Evolutionary conservation across 192 early-diverging fungal species (phyloP).

Genomic region (Thamnidium elegans): DNA sequence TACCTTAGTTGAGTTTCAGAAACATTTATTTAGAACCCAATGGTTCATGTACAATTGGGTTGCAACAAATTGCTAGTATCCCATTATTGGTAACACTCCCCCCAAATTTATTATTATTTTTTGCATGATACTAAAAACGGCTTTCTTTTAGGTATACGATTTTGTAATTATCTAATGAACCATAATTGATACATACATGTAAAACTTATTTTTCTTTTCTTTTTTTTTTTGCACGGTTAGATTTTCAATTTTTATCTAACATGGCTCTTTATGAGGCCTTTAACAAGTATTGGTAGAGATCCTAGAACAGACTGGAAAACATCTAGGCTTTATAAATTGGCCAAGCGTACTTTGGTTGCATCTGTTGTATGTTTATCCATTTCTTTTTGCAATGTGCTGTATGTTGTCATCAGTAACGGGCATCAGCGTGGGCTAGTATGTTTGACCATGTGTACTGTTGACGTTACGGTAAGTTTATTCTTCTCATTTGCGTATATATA

Average conservation of each 20-base stretch:
- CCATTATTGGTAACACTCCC: slow-evolving; percentile 33
- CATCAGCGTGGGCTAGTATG: slow-evolving; percentile 50
- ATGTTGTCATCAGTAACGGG: slow-evolving; percentile 40
- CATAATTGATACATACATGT: too few relatives aligned
- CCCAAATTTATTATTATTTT: not conserved
- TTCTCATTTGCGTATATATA: not conserved
- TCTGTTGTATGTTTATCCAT: slow-evolving; percentile 42
- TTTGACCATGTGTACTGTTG: slow-evolving; percentile 50
- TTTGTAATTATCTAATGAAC: slow-evolving; percentile 24
- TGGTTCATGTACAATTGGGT: slow-evolving; percentile 35
- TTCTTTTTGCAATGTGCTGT: slow-evolving; percentile 42
- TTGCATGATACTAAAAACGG: too few relatives aligned
- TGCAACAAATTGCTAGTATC: slow-evolving; percentile 29
- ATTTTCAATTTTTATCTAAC: slow-evolving; percentile 39
- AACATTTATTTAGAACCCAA: slow-evolving; percentile 24
- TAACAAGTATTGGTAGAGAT: slow-evolving; percentile 17
- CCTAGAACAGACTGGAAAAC: slow-evolving; percentile 27
- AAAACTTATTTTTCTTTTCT: not conserved
- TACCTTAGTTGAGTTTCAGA: slow-evolving; percentile 24
- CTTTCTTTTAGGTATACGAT: slow-evolving; percentile 27
- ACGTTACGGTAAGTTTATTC: slow-evolving; percentile 42
- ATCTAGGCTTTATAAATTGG: slow-evolving; percentile 31
- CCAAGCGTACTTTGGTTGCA: slow-evolving; percentile 44
- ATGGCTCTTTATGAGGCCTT: slow-evolving; percentile 33
- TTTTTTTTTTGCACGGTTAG: slow-evolving; percentile 5